Evolutionary conservation across 768 basidiomycete genomes (phyloP).

Genomic region (Melanogaster broomeanus): DNA sequence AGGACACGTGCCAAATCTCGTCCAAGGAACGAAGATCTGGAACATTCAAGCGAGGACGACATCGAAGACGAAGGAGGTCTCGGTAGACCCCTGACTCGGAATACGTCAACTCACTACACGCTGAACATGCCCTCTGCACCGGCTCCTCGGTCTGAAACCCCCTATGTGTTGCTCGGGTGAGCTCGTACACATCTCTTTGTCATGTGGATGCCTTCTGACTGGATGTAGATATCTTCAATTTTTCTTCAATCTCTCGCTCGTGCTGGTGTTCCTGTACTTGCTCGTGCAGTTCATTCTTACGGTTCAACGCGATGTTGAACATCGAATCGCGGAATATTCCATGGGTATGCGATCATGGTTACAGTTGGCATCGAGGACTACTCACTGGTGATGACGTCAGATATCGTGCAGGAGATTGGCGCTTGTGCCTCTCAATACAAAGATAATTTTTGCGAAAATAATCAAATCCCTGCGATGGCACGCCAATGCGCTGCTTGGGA

Average conservation of each 20-base stretch:
- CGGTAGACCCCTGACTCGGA: constrained; percentile 44
- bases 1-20: constrained; percentile 39
- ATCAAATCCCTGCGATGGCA: constrained; percentile 85
- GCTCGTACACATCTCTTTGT: constrained; percentile 22
- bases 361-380: constrained; percentile 11
- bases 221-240: constrained; percentile 82
- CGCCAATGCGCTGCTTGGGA: constrained; percentile 90
- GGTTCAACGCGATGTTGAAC: constrained; percentile 86
- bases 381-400: constrained; percentile 40
- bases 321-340: constrained; percentile 84
- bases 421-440: constrained; percentile 81
- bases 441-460: constrained; percentile 76
- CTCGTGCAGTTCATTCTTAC: constrained; percentile 85
- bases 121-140: constrained; percentile 73
- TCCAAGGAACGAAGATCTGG: constrained; percentile 30
- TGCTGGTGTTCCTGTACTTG: constrained; percentile 82
- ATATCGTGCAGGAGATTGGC: constrained; percentile 91
- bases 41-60: constrained; percentile 43
- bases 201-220: constrained; percentile 17
- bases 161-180: constrained; percentile 86
- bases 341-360: constrained; percentile 55
- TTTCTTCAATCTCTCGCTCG: constrained; percentile 87
- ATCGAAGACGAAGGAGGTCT: constrained; percentile 50
- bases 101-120: constrained; percentile 79
- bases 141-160: constrained; percentile 59